These are phyloP conservation scores for Fusarium sp. DNA, from an alignment of 2,329 filamentous ascomycete genomes.

Conservation along the genomic window DNA sequence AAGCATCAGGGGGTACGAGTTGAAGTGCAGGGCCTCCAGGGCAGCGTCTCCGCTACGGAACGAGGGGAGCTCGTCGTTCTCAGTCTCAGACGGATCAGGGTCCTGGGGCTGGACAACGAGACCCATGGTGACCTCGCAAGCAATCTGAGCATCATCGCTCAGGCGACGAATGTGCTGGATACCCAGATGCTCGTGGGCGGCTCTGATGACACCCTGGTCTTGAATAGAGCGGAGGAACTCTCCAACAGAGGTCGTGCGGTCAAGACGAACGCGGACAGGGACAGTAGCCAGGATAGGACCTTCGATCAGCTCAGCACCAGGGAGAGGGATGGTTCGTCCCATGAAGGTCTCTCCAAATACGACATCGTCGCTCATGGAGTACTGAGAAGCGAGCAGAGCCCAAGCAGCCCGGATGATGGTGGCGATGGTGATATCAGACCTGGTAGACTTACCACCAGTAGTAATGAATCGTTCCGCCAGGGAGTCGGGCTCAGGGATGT, in stretches of 20 bases:
- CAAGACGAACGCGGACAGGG: slow-evolving; percentile 40
- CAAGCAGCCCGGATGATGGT: slow-evolving; percentile 45
- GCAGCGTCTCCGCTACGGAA: slow-evolving; percentile 67
- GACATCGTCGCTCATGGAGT: slow-evolving; percentile 45
- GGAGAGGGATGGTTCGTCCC: slow-evolving; percentile 45
- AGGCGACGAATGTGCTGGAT: slow-evolving; percentile 54
- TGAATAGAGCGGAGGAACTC: slow-evolving; percentile 46
- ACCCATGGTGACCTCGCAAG: slow-evolving; percentile 68
- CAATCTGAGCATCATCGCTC: slow-evolving; percentile 61
- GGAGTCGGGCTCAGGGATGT: slow-evolving; percentile 37
- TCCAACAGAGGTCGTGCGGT: slow-evolving; percentile 34
- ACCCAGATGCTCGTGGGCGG: slow-evolving; percentile 48
- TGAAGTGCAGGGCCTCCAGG: slow-evolving; percentile 67
- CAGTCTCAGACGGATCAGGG: slow-evolving; percentile 13
- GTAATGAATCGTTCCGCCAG: slow-evolving; percentile 34
- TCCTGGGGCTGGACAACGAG: slow-evolving; percentile 61
- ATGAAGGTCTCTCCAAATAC: slow-evolving; percentile 48
- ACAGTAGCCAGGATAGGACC: slow-evolving; percentile 47
- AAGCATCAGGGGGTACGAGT: slow-evolving; percentile 71
- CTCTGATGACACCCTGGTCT: slow-evolving; percentile 41
- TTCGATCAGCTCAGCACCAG: slow-evolving; percentile 45
- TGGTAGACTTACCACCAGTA: slow-evolving; percentile 32
- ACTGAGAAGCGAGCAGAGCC: slow-evolving; percentile 44
- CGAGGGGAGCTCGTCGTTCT: slow-evolving; percentile 49
- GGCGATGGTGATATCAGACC: slow-evolving; percentile 39